These are phyloP conservation scores for Circinella minor DNA, from an alignment of 371 early-diverging fungal species.

Conservation along the genomic window DNA sequence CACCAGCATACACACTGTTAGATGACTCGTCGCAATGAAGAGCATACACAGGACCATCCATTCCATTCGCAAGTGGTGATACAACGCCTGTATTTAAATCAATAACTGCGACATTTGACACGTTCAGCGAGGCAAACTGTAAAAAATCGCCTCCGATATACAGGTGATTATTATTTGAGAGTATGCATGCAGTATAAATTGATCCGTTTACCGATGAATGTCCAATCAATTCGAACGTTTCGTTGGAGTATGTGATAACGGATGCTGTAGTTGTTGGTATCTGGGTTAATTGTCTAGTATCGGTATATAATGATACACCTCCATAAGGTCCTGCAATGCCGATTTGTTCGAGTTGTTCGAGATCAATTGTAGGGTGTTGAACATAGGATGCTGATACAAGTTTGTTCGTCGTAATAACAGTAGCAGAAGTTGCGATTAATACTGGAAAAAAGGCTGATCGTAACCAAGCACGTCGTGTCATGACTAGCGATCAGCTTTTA, in stretches of 20 bases:
- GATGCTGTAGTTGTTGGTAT: constrained; percentile 40
- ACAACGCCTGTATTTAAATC: constrained; percentile 48
- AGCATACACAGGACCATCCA: constrained; percentile 71
- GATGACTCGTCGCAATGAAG: constrained; percentile 63
- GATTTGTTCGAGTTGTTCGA: constrained; percentile 37
- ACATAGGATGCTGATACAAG: constrained; percentile 30
- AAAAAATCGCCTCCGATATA: constrained; percentile 60
- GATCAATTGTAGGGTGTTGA: constrained; percentile 40
- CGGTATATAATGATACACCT: constrained; percentile 47
- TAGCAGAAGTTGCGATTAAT: neutral
- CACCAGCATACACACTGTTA: constrained; percentile 53
- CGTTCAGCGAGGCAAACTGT: constrained; percentile 21
- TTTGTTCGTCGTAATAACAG: neutral
- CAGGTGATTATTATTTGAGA: constrained; percentile 29
- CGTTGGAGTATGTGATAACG: constrained; percentile 33
- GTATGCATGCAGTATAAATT: constrained; percentile 38
- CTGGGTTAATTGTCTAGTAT: constrained; percentile 43
- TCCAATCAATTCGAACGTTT: constrained; percentile 40
- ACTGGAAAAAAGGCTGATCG: neutral
- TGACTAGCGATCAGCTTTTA: neutral
- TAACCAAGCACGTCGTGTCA: constrained; percentile 10
- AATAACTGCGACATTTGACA: constrained; percentile 61
- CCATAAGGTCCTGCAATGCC: constrained; percentile 48
- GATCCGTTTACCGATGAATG: constrained; percentile 39
- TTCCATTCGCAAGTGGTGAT: constrained; percentile 58